Evolutionary conservation across 805 yeast species (phyloP).

Genomic region (Teunomyces atbi): DNA sequence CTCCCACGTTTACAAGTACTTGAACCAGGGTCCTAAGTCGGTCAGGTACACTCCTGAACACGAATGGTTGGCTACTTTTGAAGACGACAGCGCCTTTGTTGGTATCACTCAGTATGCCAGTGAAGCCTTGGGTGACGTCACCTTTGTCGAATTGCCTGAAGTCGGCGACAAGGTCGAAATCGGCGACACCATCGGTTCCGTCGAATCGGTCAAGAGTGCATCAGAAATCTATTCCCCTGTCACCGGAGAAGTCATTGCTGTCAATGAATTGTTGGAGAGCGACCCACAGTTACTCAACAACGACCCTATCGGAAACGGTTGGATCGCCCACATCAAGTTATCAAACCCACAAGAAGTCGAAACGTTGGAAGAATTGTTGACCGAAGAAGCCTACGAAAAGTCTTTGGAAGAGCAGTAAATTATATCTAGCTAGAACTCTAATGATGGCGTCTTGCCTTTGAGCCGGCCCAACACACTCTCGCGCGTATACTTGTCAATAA

Average conservation of each 20-base stretch:
- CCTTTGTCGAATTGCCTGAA: slow-evolving; percentile 87
- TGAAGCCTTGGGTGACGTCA: slow-evolving; percentile 95
- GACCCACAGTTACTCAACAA: slow-evolving; percentile 76
- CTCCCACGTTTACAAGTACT: slow-evolving; percentile 39
- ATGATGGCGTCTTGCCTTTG: slow-evolving; percentile 45
- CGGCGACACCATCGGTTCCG: slow-evolving; percentile 88
- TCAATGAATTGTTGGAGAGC: slow-evolving; percentile 63
- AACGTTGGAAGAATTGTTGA: slow-evolving; percentile 45
- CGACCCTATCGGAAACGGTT: slow-evolving; percentile 93
- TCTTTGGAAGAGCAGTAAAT: slow-evolving; percentile 47
- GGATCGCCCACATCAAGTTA: slow-evolving; percentile 80
- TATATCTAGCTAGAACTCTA: slow-evolving; percentile 22
- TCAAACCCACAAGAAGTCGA: slow-evolving; percentile 35
- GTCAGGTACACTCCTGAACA: slow-evolving; percentile 83
- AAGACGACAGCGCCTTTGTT: slow-evolving; percentile 76
- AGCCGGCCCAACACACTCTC: slow-evolving; percentile 50
- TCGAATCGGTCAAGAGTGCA: slow-evolving; percentile 93
- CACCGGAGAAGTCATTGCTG: slow-evolving; percentile 69
- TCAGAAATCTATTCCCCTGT: slow-evolving; percentile 91
- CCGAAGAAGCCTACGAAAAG: slow-evolving; percentile 54
- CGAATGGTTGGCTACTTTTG: slow-evolving; percentile 90
- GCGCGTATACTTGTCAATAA: slow-evolving; percentile 48
- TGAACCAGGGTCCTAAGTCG: slow-evolving; percentile 41
- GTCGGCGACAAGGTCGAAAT: slow-evolving; percentile 56
- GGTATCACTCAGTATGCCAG: slow-evolving; percentile 96